Base-by-base conservation (phyloP, 495 filamentous ascomycete species). In the Penicillium lividum region DNA sequence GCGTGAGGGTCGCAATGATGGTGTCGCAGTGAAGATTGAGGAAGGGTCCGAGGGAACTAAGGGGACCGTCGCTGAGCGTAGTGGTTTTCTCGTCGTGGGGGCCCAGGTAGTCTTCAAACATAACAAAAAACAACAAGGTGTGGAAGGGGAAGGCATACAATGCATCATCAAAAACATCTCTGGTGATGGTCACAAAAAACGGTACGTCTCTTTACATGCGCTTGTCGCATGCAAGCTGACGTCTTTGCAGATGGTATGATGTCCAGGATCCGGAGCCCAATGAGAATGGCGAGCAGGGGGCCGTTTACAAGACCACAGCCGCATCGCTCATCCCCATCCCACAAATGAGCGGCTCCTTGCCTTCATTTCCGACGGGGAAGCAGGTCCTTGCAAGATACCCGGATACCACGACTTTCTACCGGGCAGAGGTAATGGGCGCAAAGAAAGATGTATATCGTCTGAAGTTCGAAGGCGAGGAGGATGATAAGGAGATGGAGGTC, bases 341-440 rank as follows among this genome's bases (percentile, higher is more conserved):
- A 3, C 80, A 75, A 8, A 70, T 77, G 47, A 80, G 69, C 48
- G 74, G 78, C 33, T 75, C 77, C 7, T 69, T 97, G 46, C 79
- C 85, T 2, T 83, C 88, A 10, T 93, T 93, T 64, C 79, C 93
- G 1, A 75, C 84, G 53, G 92, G 92, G 13, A 92, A 89, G 66
- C 85, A 85, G 25, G 91, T 96, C 30, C 75, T 96, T 52, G 91
- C 91, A 0, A 77, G 90, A 40, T 96, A 96, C 66, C 91, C 91
- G 0, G 88, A 92, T 56, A 99, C 95, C 9, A 97, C 94, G 3
- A 97, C 93, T 0, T 99, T 99, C 66, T 99, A 99, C 71, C 87
- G 91, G 65, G 94, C 95, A 10, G 93, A 97, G 61, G 93, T 98
- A 16, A 92, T 91, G 79, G 86, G 86, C 0, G 63, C 70, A 9